Conservation (phyloP, 2,329 filamentous ascomycete genomes). For the Phaeoacremonium minimum region DNA sequence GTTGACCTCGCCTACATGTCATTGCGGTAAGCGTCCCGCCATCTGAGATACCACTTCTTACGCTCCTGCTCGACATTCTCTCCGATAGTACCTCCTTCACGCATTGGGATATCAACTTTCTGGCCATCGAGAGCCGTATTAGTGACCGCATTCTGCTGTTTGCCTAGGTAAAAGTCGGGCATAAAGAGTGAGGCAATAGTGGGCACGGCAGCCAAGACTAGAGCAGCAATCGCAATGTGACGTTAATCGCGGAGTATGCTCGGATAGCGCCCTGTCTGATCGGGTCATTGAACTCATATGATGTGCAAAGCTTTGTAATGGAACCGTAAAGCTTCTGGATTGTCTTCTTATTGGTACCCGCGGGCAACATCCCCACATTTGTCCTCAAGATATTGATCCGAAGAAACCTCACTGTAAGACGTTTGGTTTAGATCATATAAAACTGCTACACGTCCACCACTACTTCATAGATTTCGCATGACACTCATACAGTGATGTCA, state of each 20-base stretch:
- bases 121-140: slow-evolving; percentile 11
- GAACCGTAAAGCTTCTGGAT: slow-evolving; percentile 25
- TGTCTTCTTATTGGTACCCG: slow-evolving; percentile 14
- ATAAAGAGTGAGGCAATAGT: slow-evolving; percentile 31
- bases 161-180: slow-evolving; percentile 27
- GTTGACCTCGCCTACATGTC: too few relatives aligned
- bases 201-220: slow-evolving; percentile 23
- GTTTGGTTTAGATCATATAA: too few relatives aligned
- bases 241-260: slow-evolving; percentile 28
- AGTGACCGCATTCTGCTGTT: slow-evolving; percentile 15
- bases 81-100: neutral
- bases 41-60: slow-evolving; percentile 4
- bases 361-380: slow-evolving; percentile 22
- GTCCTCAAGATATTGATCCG: too few relatives aligned
- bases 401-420: too few relatives aligned
- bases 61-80: neutral
- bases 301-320: slow-evolving; percentile 24
- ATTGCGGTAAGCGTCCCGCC: slow-evolving; percentile 1
- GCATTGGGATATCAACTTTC: slow-evolving; percentile 2
- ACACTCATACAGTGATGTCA: too few relatives aligned
- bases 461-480: too few relatives aligned
- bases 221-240: slow-evolving; percentile 24
- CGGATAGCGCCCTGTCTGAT: slow-evolving; percentile 28
- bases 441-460: too few relatives aligned
- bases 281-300: slow-evolving; percentile 25